Base-by-base conservation (phyloP, 1,284 basidiomycete genomes). In the Papiliotrema nemorosa region DNA sequence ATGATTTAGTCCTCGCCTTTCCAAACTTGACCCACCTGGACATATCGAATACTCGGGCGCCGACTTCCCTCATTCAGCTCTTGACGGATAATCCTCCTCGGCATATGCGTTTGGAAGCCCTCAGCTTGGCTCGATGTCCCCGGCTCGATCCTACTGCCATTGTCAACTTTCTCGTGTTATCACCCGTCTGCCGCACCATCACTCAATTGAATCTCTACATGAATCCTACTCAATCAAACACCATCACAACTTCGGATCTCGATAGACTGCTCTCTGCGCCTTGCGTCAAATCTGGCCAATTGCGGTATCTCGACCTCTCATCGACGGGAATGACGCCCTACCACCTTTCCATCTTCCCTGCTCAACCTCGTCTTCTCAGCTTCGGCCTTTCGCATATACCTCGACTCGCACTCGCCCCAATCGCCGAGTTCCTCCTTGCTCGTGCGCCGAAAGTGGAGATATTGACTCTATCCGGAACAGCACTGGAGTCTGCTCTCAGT, bases 231-330 rank as follows among this genome's bases (percentile, higher is more conserved):
- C 92, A 89, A 72, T 80, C 84, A 0, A 90, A 86, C n/a, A 83
- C 88, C 0, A 78, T 98, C 26, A 81, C 81, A 9, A 75, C 77
- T 35, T 80, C 82, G 20, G 85, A 97, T 54, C 79, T 97, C 27
- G 62, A 73, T 21, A 79, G 82, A 21, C 83, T 97, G 47, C 71
- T 97, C 49, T 78, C 76, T 16, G 91, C 91, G 0, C 91, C 91
- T 0, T 90, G 88, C 67, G 87, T 98, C 78, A 76, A 78, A 13
- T 83, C 79, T 29, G 89, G 90, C 16, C 74, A 82, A 48, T 78
- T 97, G 39, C 80, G 84, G 16, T 97, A 93, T 73, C 81, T 98
- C 53, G 94, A 98, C 71, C 72, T 98, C 18, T 93, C 91, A 10
- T 89, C 88, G 52, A 80, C 88, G 5, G 85, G 85, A 0, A 63